phyloP scores from a whole-genome alignment of 768 basidiomycete species.

The Boletus rufocinnamomeus region DNA sequence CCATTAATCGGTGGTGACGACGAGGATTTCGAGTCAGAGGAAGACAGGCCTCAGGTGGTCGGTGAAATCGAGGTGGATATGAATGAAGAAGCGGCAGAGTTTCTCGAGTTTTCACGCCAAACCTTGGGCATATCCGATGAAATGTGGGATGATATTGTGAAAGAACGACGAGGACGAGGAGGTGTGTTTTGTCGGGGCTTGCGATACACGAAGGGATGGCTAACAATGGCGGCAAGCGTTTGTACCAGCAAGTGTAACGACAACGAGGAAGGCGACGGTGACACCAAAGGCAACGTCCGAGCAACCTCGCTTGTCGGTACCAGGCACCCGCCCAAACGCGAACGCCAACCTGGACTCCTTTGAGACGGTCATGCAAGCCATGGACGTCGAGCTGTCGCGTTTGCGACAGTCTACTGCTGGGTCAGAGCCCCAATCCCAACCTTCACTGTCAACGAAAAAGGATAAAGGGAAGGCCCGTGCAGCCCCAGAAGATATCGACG shows the following conservation, averaged over 20 bases:
- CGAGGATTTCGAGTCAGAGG: conserved; percentile 64
- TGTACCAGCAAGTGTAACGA: conserved; percentile 42
- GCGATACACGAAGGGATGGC: background rate
- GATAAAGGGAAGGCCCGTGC: conserved; percentile 42
- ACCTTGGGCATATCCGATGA: conserved; percentile 84
- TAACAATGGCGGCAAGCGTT: conserved; percentile 49
- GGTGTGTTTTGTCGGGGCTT: conserved; percentile 52
- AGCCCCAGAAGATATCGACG: conserved; percentile 41
- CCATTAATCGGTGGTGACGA: conserved; percentile 40
- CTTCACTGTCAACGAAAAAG: conserved; percentile 42
- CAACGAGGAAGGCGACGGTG: conserved; percentile 5
- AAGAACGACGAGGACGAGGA: conserved; percentile 74
- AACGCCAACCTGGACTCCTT: conserved; percentile 88
- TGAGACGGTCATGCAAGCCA: conserved; percentile 93
- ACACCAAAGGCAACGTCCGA: conserved; percentile 11
- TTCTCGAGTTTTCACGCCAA: conserved; percentile 92
- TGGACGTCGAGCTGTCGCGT: conserved; percentile 80
- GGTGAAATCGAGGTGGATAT: conserved; percentile 89
- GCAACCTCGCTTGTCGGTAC: conserved; percentile 24
- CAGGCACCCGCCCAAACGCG: conserved; percentile 42
- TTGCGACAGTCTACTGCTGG: conserved; percentile 34
- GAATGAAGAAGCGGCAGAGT: conserved; percentile 92
- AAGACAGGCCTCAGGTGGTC: conserved; percentile 80
- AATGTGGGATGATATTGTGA: conserved; percentile 88
- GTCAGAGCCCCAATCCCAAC: conserved; percentile 17